Percentiles rank a stretch among this genome's conserved stretches.
Evolutionary conservation across 805 yeast species (phyloP).

Genomic region (Kazachstania martiniae): DNA sequence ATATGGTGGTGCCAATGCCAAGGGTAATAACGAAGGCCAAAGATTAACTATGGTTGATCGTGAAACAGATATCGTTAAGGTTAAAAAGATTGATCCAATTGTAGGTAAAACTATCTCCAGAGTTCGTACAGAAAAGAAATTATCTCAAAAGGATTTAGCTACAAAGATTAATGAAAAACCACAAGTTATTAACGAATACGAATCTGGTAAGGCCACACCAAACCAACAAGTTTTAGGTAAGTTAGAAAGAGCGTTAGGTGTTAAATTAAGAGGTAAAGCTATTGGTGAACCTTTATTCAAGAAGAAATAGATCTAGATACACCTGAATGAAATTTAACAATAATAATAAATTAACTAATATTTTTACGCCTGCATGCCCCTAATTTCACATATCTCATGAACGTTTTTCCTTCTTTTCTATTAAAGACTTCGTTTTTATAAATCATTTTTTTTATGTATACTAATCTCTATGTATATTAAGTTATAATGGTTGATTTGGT

Average conservation of each 20-base stretch:
- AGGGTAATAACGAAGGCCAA: conserved; percentile 85
- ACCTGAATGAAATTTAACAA: too few relatives aligned
- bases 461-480: too few relatives aligned
- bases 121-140: conserved; percentile 77
- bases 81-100: conserved; percentile 69
- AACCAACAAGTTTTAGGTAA: conserved; percentile 90
- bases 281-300: conserved; percentile 76
- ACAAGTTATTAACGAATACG: conserved; percentile 88
- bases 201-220: conserved; percentile 92
- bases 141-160: conserved; percentile 95
- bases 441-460: too few relatives aligned
- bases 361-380: too few relatives aligned
- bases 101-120: conserved; percentile 84
- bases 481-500: too few relatives aligned
- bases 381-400: too few relatives aligned
- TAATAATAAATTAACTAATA: too few relatives aligned
- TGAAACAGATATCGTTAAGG: conserved; percentile 85
- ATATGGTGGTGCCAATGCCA: conserved; percentile 53
- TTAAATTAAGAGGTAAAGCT: conserved; percentile 91
- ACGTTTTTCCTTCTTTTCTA: too few relatives aligned
- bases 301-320: conserved; percentile 31
- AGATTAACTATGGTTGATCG: conserved; percentile 88
- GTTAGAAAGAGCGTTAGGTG: conserved; percentile 87
- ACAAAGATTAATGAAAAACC: conserved; percentile 94
- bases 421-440: too few relatives aligned